phyloP scores from a whole-genome alignment of 768 basidiomycete genomes.

The Pisolithus orientalis region DNA sequence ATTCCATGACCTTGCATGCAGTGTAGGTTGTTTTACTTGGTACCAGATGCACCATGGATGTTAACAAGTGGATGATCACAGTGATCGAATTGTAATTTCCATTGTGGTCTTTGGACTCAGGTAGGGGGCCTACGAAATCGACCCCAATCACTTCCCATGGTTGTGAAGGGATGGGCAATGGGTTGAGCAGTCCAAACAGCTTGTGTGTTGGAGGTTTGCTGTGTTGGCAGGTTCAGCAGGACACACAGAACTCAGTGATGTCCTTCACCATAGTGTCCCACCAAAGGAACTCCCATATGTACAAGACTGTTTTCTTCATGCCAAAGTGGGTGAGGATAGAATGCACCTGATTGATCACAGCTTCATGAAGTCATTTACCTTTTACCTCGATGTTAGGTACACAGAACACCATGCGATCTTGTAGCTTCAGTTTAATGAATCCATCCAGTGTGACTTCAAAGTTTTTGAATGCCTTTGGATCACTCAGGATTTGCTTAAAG shows the following conservation, averaged over 20 bases:
- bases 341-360: constrained; percentile 29
- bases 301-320: too few relatives aligned
- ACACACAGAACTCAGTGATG: constrained; percentile 14
- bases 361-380: constrained; percentile 4
- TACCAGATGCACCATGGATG: constrained; percentile 17
- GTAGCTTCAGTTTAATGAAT: neutral
- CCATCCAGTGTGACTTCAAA: too few relatives aligned
- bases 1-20: constrained; percentile 30
- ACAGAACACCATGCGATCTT: neutral
- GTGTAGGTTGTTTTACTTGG: constrained; percentile 18
- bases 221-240: constrained; percentile 23
- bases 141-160: constrained; percentile 22
- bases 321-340: constrained; percentile 29
- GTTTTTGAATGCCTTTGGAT: too few relatives aligned
- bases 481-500: too few relatives aligned
- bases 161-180: too few relatives aligned
- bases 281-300: too few relatives aligned
- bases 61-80: neutral
- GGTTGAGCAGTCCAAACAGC: too few relatives aligned
- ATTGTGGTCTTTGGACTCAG: constrained; percentile 3
- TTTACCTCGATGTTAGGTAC: neutral
- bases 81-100: too few relatives aligned
- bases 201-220: constrained; percentile 16
- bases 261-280: too few relatives aligned
- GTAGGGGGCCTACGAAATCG: constrained; percentile 35